phyloP scores from a whole-genome alignment of 192 early-diverging fungal genomes.

The Allomyces javanicus region DNA sequence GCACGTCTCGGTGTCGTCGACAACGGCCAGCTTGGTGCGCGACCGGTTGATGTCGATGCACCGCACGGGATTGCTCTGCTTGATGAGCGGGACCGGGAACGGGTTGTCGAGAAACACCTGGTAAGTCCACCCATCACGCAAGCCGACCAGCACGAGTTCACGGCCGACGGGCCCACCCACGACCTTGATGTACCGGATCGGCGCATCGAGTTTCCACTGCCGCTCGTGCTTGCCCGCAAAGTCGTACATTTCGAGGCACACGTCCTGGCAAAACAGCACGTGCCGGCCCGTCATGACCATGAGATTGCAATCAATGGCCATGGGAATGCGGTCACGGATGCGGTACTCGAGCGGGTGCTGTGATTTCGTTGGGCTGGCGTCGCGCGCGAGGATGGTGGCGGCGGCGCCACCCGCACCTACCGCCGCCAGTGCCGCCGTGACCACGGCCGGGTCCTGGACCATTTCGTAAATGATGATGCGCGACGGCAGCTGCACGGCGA shows the following conservation, averaged over 20 bases:
- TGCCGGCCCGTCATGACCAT: conserved; percentile 33
- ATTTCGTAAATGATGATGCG: conserved; percentile 35
- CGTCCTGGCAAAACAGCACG: conserved; percentile 29
- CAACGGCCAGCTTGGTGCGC: conserved; percentile 28
- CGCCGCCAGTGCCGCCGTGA: neutral
- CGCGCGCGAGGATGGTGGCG: conserved; percentile 8
- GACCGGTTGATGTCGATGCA: conserved; percentile 27
- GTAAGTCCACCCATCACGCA: conserved; percentile 29
- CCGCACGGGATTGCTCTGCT: conserved; percentile 18
- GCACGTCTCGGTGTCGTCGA: conserved; percentile 33
- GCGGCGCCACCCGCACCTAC: neutral
- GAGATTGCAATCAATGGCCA: conserved; percentile 33
- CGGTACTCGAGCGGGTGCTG: conserved; percentile 14
- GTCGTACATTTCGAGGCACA: conserved; percentile 25
- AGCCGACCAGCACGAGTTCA: conserved; percentile 30
- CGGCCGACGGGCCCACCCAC: conserved; percentile 28
- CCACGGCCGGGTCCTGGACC: conserved; percentile 21
- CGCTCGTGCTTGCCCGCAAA: conserved; percentile 30
- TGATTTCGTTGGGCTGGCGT: conserved; percentile 14
- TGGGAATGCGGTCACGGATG: conserved; percentile 33
- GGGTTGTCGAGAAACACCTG: conserved; percentile 35
- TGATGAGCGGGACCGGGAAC: conserved; percentile 30
- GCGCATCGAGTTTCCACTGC: conserved; percentile 31
- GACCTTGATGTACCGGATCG: conserved; percentile 33
- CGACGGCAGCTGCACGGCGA: conserved; percentile 36